Base-by-base conservation (phyloP, 2,329 filamentous ascomycete genomes). In the Didymella lethalis region DNA sequence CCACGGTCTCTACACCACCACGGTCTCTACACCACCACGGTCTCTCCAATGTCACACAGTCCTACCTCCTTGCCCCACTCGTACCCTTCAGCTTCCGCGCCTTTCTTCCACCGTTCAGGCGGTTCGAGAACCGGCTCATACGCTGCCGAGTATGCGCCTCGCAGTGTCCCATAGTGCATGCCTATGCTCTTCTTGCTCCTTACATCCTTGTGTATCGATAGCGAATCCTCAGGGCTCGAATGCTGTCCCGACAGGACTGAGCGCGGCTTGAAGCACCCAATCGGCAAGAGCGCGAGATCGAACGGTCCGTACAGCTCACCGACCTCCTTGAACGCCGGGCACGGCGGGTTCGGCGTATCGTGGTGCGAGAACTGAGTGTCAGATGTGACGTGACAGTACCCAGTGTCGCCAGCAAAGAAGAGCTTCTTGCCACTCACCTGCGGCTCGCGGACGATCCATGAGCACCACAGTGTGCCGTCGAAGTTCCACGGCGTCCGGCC, bases 151-250 rank as follows among this genome's bases (percentile, higher is more conserved):
- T 83, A 65, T 0, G 75, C 77, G 16, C 81, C 81, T 52, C 81
- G 64, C 0, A 84, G 76, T 0, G 82, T 83, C 0, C 82, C 82
- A 61, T 79, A 84, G 57, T 84, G 82, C 82, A 84, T 84, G 0
- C 80, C 82, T 26, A 84, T 77, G 31, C 80, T 82, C 62, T 77
- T 79, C 68, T 75, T 80, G 52, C 80, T 81, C 44, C 64, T 74
- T 44, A 84, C 66, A 55, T 82, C 81, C 49, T 77, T 77, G 55
- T 84, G 82, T 43, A 84, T 82, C 28, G 77, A 68, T 1, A 83
- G 63, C 6, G 79, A 79, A 60, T 84, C 81, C 57, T 82, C 81
- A 0, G 82, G 81, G 26, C 78, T 78, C 12, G 78, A 78, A 48
- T 84, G 82, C 12, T 83, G 76, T 2, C 73, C 70, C 7, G 79